Base-by-base conservation (phyloP, 768 basidiomycete species). In the Suillus cothurnatus region DNA sequence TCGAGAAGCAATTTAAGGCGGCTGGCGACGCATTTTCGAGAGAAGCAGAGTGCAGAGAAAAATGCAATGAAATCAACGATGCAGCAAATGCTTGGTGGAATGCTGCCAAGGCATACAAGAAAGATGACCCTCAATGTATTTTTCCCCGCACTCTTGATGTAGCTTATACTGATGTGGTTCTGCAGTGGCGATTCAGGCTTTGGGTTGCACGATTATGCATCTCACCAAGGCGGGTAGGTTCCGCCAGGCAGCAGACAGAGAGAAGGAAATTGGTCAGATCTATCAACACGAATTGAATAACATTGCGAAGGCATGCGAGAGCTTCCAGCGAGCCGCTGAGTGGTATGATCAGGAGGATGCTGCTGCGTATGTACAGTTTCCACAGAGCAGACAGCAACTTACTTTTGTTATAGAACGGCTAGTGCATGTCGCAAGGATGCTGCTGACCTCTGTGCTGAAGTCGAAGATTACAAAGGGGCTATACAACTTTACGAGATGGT, bases 31-130 rank as follows among this genome's bases (percentile, higher is more conserved):
- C 93, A 17, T 97, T 96, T 74, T 87, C 94, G 49, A 86, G 91
- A 69, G 97, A 99, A 74, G 97, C 97, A 1, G 95, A 98, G 71
- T 97, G 95, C 76, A 86, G 95, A 70, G 90, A 96, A 78, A 88
- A 89, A 66, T 90, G 88, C 71, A 90, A 92, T 56, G 97, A 99
- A 78, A 78, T 76, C 56, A 95, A 95, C 69, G 97, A 99, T 70
- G 96, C 97, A n/a, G 92, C 95, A 26, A 97, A 96, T 74, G 96
- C 96, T 11, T 99, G 92, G 91, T 98, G 97, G 93, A 97, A 97
- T 74, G 96, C 97, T 15, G 90, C 94, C 39, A 99, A 99, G 80
- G 89, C 92, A 14, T 99, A 93, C 83, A 99, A 98, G 82, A 85
- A 92, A 78, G 91, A 89, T 31, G 88, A 85, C 75, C 95, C 84